phyloP scores from a whole-genome alignment of 352 stramenopile species.

The Phytophthora nicotianae region DNA sequence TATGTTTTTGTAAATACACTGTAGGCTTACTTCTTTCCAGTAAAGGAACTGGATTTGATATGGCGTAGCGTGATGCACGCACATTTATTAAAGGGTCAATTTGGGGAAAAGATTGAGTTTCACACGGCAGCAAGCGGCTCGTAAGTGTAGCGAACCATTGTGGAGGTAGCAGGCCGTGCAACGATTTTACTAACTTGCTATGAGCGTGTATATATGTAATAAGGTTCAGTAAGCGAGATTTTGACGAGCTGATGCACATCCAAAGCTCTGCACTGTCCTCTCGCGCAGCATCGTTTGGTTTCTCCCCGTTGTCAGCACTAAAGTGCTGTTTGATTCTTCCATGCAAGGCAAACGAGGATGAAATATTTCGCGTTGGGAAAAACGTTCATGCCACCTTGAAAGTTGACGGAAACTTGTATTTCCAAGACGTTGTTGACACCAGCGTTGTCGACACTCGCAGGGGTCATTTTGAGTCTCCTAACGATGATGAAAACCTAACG shows the following conservation, averaged over 20 bases:
- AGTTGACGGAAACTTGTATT: slow-evolving; percentile 70
- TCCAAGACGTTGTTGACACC: slow-evolving; percentile 44
- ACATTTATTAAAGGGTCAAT: slow-evolving; percentile 61
- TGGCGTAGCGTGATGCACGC: slow-evolving; percentile 69
- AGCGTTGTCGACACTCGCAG: slow-evolving; percentile 1
- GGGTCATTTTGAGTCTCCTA: slow-evolving; percentile 37
- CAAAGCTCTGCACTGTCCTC: slow-evolving; percentile 49
- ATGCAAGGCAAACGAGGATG: slow-evolving; percentile 53
- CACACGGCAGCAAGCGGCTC: slow-evolving; percentile 53
- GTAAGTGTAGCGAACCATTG: slow-evolving; percentile 36
- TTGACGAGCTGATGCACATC: slow-evolving; percentile 84
- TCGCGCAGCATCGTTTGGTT: slow-evolving; percentile 36
- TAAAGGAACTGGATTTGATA: slow-evolving; percentile 62
- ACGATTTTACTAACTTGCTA: not conserved
- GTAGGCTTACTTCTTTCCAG: slow-evolving; percentile 61
- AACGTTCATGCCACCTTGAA: slow-evolving; percentile 74
- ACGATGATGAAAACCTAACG: slow-evolving; percentile 61
- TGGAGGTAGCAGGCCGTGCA: not conserved
- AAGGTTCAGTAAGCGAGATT: slow-evolving; percentile 67
- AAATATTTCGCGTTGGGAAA: slow-evolving; percentile 79
- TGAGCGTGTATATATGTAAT: not conserved
- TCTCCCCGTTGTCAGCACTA: slow-evolving; percentile 47
- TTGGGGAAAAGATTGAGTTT: slow-evolving; percentile 70
- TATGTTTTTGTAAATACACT: not conserved
- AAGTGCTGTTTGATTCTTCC: slow-evolving; percentile 78